Conservation (phyloP, 495 filamentous ascomycete species). For the Letharia columbiana region DNA sequence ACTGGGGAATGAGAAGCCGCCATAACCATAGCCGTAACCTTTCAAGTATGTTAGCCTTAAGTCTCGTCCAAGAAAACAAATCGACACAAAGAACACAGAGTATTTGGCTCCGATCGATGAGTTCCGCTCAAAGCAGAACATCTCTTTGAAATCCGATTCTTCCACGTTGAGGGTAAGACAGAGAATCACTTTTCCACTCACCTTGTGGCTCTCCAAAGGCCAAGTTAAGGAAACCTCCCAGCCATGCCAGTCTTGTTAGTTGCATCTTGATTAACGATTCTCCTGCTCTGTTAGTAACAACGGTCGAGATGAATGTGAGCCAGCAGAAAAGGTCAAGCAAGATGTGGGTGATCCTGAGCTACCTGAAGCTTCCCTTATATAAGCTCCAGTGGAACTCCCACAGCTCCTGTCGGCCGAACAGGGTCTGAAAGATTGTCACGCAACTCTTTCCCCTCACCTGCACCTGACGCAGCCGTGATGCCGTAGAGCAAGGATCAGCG, state of each 20-base stretch:
- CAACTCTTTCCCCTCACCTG: background rate
- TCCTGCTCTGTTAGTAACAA: background rate
- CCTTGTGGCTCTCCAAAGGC: conserved; percentile 13
- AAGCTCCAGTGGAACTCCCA: background rate
- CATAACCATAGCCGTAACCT: background rate
- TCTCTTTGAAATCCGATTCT: background rate
- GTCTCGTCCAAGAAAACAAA: background rate
- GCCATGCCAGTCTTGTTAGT: background rate
- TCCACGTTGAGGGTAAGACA: background rate
- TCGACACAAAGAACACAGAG: background rate
- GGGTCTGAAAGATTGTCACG: background rate
- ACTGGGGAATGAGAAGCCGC: conserved; percentile 7
- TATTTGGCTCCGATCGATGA: background rate
- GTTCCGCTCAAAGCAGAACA: background rate
- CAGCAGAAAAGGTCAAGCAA: conserved; percentile 1
- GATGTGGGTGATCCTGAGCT: background rate
- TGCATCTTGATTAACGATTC: conserved; percentile 5
- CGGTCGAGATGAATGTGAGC: background rate
- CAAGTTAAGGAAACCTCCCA: conserved; percentile 6
- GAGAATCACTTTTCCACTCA: background rate
- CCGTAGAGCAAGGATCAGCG: background rate
- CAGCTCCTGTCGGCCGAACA: background rate
- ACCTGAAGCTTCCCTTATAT: conserved; percentile 4
- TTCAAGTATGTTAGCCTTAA: background rate
- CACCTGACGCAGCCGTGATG: background rate